A percentile compares a stretch with the other conserved stretches of the same genome.
Conservation (phyloP, 306 rosid species). For the Ceratonia siliqua region DNA sequence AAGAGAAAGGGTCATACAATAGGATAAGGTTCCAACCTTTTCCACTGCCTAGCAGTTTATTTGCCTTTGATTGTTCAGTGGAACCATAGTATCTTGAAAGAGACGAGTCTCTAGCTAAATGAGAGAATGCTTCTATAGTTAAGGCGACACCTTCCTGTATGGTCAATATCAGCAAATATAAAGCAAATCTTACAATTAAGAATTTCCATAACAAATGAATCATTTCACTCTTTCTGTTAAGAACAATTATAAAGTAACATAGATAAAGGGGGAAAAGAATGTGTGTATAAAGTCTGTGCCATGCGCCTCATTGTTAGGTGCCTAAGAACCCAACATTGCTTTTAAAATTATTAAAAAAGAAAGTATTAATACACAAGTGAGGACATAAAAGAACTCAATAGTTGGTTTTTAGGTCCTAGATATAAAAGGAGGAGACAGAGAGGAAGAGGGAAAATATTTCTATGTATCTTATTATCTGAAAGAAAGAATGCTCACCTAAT, state of each 20-base stretch:
- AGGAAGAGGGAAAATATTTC: no score
- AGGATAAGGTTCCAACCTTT: conserved; percentile 55
- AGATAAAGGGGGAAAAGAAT: conserved; percentile 18
- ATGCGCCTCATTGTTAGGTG: background rate
- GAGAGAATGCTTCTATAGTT: conserved; percentile 70
- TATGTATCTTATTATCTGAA: no score
- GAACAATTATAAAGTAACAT: conserved; percentile 15
- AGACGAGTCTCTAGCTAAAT: conserved; percentile 58
- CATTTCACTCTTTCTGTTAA: conserved; percentile 5
- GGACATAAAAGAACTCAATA: background rate
- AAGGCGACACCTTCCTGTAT: conserved; percentile 73
- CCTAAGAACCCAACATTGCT: background rate
- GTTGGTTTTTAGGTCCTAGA: no score
- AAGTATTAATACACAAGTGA: background rate
- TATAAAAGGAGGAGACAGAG: no score
- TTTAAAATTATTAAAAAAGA: no score
- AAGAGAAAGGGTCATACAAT: conserved; percentile 28
- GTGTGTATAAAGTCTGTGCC: background rate
- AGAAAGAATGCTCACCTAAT: no score
- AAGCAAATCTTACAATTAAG: conserved; percentile 24
- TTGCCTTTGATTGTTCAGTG: conserved; percentile 65
- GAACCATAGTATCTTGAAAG: conserved; percentile 41
- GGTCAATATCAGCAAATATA: conserved; percentile 32
- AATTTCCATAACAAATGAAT: conserved; percentile 26
- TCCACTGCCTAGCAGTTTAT: conserved; percentile 80